Base-by-base conservation (phyloP, 768 basidiomycete genomes). In the Postia placenta region DNA sequence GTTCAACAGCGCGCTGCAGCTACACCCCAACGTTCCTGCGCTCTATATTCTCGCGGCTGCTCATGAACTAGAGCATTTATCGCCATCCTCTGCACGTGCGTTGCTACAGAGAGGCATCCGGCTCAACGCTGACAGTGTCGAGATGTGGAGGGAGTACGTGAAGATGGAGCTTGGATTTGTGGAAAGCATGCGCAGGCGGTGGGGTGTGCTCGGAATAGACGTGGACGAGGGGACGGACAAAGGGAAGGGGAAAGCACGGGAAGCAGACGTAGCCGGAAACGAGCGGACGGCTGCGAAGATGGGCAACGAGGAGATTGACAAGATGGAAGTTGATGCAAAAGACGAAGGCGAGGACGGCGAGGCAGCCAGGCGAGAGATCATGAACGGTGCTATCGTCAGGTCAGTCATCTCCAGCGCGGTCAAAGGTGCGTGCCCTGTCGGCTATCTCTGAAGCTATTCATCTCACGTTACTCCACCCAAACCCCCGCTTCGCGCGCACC, bases 131-230 rank as follows among this genome's bases (percentile, higher is more conserved):
- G 79, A 84, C 45, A 87, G 80, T 54, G 64, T 77, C 26, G 81
- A 84, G 49, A 71, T 97, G 66, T 97, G 93, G 93, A 73, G 74
- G 19, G 92, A 94, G 65, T 95, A 93, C 62, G 81, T 92, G 54
- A 83, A 83, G 62, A 90, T 96, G 80, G 93, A 97, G 64, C 68
- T 94, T 4, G 82, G 83, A 2, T 95, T 90, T 64, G 71, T 91
- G 6, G 92, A 95, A 69, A 79, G 78, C 12, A 68, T 94, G 42
- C 72, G 87, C 33, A 70, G 87, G 54, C 74, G 92, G 45, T 92
- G 90, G 91, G 80, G 73, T 39, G 71, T 89, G 6, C 71, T 95
- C 17, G 92, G 92, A 6, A 83, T 94, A 45, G 51, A 59, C 15
- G 39, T 56, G 22, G 62, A 53, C 11, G 69, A 67, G 38, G 64